A percentile compares a stretch with the other conserved stretches of the same genome.
Conservation (phyloP, 139 green algal species). For the Ettlia oleoabundans region DNA sequence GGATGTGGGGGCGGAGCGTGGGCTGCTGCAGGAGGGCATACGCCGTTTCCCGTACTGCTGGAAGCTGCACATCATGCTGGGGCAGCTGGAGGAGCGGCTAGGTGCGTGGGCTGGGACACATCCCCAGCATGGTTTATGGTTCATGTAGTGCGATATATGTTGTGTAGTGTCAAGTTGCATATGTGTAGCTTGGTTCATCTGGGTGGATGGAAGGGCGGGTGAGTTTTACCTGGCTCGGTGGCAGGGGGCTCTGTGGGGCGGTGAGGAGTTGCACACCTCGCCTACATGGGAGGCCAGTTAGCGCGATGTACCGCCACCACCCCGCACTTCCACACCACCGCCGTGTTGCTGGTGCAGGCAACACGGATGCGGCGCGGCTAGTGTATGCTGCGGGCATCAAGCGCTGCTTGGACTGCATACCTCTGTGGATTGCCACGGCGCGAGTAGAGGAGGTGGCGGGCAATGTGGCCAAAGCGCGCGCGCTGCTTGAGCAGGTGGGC, state of each 20-base stretch:
- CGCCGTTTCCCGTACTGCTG: conserved; percentile 78
- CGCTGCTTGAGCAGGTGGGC: conserved; percentile 76
- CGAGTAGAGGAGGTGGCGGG: conserved; percentile 82
- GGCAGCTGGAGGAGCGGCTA: conserved; percentile 87
- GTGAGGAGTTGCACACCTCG: too few species aligned
- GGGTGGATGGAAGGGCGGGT: too few species aligned
- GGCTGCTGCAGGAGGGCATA: conserved; percentile 71
- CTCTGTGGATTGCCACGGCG: conserved; percentile 79
- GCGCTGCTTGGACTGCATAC: conserved; percentile 68
- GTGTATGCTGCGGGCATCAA: conserved; percentile 56
- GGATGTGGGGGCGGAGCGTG: conserved; percentile 62
- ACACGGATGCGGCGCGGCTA: conserved; percentile 44
- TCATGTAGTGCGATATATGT: too few species aligned
- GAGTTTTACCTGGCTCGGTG: too few species aligned
- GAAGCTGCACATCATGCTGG: conserved; percentile 97
- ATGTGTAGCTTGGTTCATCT: too few species aligned
- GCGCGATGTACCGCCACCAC: too few species aligned
- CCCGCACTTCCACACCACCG: too few species aligned
- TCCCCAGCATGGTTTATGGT: too few species aligned
- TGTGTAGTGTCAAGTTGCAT: too few species aligned
- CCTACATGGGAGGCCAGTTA: too few species aligned
- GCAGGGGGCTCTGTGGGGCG: too few species aligned
- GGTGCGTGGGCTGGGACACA: conserved; percentile 29
- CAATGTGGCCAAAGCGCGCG: conserved; percentile 73
- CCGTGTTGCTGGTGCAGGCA: conserved; percentile 5